Evolutionary conservation across 1,284 basidiomycete genomes (phyloP), one percentile per base, ranked within the genome.

Genomic region (Cutaneotrichosporon spelunceum): DNA sequence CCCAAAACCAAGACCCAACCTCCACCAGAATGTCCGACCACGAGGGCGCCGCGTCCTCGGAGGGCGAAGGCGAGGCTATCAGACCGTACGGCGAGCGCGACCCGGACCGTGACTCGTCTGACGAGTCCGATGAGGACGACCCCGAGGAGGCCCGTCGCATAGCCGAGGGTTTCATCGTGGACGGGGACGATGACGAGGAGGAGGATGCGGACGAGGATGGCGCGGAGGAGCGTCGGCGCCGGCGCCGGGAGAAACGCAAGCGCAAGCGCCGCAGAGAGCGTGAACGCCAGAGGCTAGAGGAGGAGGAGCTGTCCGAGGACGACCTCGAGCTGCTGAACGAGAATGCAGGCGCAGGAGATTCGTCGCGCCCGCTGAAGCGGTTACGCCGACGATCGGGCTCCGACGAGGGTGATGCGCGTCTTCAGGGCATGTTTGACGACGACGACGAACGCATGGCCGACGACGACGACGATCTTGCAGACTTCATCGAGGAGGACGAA

Each of bases 301-400:
- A 67, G 39, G 86, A 88, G 62, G 90, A 82, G 33, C 56, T 77
- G 14, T 73, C 71, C 68, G 95, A 98, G 59, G 96, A 99, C 72
- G 96, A 99, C 74, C 80, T 99, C 58, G 94, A 95, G 57, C 84
- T 99, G 10, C 78, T 99, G 24, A 91, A 91, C 72, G 96, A 99
- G 82, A 99, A 98, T 71, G 93, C 92, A 4, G 93, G 95, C 10
- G 45, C 68, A 23, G 66, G 65, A 81, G 70, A 85, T 83, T 70
- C 81, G 10, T 66, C 68, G 23, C 67, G 74, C 27, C 72, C 74
- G 1, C 57, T 73, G 30, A 75, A 77, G 63, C 61, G 79, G 33
- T 54, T 74, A 53, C 65, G 73, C 61, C 65, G 72, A 59, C 59
- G 74, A 29, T 74, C 74, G 34, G 79, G 78, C 23, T 80, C 79